Base-by-base conservation (phyloP, 23 red algal genomes). In the Gracilaria domingensis region DNA sequence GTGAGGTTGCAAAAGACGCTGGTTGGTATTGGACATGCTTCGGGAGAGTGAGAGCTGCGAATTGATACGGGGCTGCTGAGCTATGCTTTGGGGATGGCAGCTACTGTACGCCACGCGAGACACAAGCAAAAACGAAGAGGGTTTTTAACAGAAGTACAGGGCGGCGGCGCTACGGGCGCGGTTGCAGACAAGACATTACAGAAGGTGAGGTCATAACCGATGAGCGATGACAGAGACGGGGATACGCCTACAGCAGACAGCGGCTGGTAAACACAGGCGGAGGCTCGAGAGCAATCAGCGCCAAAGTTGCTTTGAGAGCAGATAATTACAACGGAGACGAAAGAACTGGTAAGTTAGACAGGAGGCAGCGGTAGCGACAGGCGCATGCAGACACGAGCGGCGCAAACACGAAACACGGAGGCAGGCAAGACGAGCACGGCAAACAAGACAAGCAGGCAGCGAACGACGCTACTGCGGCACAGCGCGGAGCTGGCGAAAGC, bases 401-500 rank as follows among this genome's bases (percentile, higher is more conserved):
- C 36, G n/a, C 24, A 23, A 74, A 33, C 6, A 74, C 35, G 24
- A 42, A 26, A 21, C 26, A 44, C 42, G 34, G 21, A 16, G 34
- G 1, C n/a, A 47, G 2, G 45, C 25, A 44, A 28, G 1, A 47
- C 8, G 3, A 77, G 8, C 11, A 50, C 24, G 26, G 42, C 17
- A 57, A 57, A 55, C 39, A 50, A 57, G 45, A 79, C 51, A 55
- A 32, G 45, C 75, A 32, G 14, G 53, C 8, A 12, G 33, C 12
- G 14, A 21, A 23, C 32, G 18, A 26, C 79, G 49, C 35, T 40
- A 53, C 36, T 65, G 79, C 53, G 58, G 36, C 39, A 82, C 49
- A 62, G 62, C 54, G 37, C 79, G 79, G 16, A 82, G 36, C 28
- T 64, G 79, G 26, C 13, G 53, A 59, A 82, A 82, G 53, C 58